A percentile compares a stretch with the other conserved stretches of the same genome.
Conservation (phyloP, 345 rosid species). For the Murraya koenigii region DNA sequence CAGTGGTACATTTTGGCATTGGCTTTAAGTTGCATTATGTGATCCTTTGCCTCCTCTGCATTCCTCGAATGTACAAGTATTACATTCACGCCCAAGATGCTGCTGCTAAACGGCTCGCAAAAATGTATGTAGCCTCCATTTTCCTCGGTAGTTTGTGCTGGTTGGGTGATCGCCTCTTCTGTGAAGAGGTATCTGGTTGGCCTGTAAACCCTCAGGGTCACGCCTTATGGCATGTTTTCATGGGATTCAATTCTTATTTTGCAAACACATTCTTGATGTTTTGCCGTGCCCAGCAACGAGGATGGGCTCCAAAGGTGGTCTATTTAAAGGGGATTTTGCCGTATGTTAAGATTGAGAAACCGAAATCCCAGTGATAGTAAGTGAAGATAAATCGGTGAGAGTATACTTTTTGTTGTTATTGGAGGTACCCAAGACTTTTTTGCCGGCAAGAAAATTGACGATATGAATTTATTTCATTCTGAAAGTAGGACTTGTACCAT, state of each 20-base stretch:
- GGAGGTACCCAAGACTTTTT: not conserved
- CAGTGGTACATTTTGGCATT: constrained; percentile 61
- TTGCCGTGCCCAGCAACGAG: constrained; percentile 82
- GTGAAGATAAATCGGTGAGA: not conserved
- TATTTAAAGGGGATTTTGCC: constrained; percentile 56
- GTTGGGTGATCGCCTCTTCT: constrained; percentile 66
- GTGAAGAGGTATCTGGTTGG: constrained; percentile 59
- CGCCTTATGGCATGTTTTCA: constrained; percentile 86
- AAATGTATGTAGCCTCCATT: constrained; percentile 63
- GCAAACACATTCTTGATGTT: constrained; percentile 96
- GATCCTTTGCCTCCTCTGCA: constrained; percentile 74
- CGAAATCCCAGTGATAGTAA: constrained; percentile 48
- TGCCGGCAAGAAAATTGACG: not conserved
- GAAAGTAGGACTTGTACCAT: constrained; percentile 16
- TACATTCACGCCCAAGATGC: constrained; percentile 74
- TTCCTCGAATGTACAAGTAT: constrained; percentile 92
- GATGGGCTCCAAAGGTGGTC: constrained; percentile 57
- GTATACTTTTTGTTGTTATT: not conserved
- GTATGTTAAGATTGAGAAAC: constrained; percentile 78
- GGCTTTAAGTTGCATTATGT: constrained; percentile 88
- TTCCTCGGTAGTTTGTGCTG: constrained; percentile 67
- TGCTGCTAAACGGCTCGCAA: constrained; percentile 71
- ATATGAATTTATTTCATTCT: constrained; percentile 1
- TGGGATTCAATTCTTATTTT: constrained; percentile 84
- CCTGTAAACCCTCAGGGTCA: constrained; percentile 86